Evolutionary conservation across 2,329 filamentous ascomycete genomes (phyloP).

Genomic region (Monosporascus sp.): DNA sequence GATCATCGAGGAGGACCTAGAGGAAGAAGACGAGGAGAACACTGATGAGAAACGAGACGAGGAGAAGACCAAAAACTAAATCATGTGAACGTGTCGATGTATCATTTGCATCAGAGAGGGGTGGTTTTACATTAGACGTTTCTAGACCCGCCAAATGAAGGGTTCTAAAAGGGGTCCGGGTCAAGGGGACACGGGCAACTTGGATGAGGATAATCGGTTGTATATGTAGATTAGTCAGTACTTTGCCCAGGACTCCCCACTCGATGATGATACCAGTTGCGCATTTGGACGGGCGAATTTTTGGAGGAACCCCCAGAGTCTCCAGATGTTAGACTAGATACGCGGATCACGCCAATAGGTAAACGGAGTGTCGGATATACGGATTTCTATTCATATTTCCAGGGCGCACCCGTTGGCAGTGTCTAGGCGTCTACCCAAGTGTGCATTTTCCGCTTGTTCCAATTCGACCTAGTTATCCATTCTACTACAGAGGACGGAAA

Average conservation of each 20-base stretch:
- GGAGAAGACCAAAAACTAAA: slow-evolving; percentile 14
- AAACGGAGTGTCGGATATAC: too few relatives aligned
- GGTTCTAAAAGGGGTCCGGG: not conserved
- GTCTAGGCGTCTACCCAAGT: too few relatives aligned
- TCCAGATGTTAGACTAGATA: too few relatives aligned
- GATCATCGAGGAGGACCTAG: slow-evolving; percentile 45
- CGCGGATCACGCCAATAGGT: too few relatives aligned
- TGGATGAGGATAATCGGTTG: not conserved
- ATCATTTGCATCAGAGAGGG: slow-evolving; percentile 11
- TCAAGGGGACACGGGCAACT: not conserved
- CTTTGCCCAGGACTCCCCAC: not conserved
- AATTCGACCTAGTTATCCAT: too few relatives aligned
- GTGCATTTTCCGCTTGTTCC: too few relatives aligned
- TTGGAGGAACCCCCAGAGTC: too few relatives aligned
- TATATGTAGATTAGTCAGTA: not conserved
- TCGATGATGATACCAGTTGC: not conserved
- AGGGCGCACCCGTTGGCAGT: too few relatives aligned
- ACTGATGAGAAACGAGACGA: slow-evolving; percentile 16
- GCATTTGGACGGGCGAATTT: not conserved
- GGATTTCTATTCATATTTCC: too few relatives aligned
- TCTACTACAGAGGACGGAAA: not conserved
- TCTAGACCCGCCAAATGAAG: not conserved
- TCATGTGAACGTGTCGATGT: slow-evolving; percentile 7
- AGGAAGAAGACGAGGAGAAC: slow-evolving; percentile 31
- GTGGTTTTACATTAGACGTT: not conserved